Conservation (phyloP, 2,329 filamentous ascomycete species). For the Plectosphaerella plurivora region DNA sequence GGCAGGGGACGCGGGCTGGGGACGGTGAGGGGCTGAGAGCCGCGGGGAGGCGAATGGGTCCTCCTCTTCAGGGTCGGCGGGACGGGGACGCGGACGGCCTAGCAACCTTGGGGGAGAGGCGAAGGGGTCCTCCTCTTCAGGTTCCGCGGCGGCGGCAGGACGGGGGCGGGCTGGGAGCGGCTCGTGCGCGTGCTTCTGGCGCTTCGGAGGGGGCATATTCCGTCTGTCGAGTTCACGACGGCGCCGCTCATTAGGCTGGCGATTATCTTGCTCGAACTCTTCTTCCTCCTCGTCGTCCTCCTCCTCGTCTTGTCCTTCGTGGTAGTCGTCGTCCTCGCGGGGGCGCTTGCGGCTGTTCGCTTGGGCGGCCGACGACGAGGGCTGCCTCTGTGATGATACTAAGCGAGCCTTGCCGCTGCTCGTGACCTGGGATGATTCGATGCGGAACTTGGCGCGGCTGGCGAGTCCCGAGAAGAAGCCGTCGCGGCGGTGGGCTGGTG, state of each 20-base stretch:
- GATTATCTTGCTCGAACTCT: constrained; percentile 15
- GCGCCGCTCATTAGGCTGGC: constrained; percentile 13
- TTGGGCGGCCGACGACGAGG: neutral
- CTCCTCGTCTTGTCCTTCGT: constrained; percentile 11
- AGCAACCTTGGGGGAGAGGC: neutral
- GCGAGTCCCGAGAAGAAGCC: no score
- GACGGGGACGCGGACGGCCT: constrained; percentile 6
- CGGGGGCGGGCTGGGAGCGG: neutral
- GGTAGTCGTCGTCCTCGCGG: constrained; percentile 5
- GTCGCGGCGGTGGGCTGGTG: no score
- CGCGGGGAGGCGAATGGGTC: neutral
- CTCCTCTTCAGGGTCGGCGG: constrained; percentile 5
- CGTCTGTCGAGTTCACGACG: constrained; percentile 17
- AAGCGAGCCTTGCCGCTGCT: no score
- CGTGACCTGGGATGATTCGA: no score
- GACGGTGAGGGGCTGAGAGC: no score
- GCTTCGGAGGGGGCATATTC: constrained; percentile 9
- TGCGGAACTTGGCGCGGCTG: no score
- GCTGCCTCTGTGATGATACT: no score
- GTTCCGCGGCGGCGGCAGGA: neutral
- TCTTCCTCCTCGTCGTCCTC: constrained; percentile 12
- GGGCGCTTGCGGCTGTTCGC: constrained; percentile 6
- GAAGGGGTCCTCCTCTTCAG: neutral
- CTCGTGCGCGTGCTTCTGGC: constrained; percentile 2
- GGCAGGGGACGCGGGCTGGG: no score